Conservation (phyloP, 75 land plant genomes). For the Selaginella tamariscina region DNA sequence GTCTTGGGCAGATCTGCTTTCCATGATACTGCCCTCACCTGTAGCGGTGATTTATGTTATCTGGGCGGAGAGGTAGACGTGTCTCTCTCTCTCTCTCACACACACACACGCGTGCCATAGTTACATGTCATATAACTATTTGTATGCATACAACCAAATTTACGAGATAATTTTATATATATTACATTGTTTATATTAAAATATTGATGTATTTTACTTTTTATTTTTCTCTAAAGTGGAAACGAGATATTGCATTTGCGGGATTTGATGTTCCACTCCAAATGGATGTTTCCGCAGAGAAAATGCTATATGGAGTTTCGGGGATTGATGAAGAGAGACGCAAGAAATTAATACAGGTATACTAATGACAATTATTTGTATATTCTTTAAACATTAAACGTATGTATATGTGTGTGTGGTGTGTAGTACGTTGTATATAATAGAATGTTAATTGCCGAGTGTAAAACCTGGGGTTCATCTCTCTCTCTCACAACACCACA, state of each 20-base stretch:
- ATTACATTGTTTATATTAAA: too few relatives aligned
- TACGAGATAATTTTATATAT: too few relatives aligned
- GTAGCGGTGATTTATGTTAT: constrained; percentile 70
- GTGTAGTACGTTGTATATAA: too few relatives aligned
- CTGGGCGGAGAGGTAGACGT: constrained; percentile 94
- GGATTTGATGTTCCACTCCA: constrained; percentile 94
- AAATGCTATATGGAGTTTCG: constrained; percentile 65
- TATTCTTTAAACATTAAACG: not conserved
- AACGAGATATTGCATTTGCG: constrained; percentile 93
- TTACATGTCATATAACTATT: too few relatives aligned
- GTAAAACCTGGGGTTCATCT: too few relatives aligned
- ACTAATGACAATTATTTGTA: not conserved
- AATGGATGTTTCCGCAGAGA: constrained; percentile 93
- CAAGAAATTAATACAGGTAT: not conserved
- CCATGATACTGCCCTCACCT: constrained; percentile 73
- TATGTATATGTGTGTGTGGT: too few relatives aligned
- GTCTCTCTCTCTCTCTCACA: too few relatives aligned
- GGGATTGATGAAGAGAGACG: not conserved
- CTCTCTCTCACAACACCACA: too few relatives aligned
- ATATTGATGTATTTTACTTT: not conserved
- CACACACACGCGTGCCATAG: too few relatives aligned
- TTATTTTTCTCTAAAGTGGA: constrained; percentile 51
- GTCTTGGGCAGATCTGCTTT: constrained; percentile 88
- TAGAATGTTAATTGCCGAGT: too few relatives aligned
- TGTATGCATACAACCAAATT: too few relatives aligned